Base-by-base conservation (phyloP, 1,139 yeast genomes). In the Komagataea norvegica region DNA sequence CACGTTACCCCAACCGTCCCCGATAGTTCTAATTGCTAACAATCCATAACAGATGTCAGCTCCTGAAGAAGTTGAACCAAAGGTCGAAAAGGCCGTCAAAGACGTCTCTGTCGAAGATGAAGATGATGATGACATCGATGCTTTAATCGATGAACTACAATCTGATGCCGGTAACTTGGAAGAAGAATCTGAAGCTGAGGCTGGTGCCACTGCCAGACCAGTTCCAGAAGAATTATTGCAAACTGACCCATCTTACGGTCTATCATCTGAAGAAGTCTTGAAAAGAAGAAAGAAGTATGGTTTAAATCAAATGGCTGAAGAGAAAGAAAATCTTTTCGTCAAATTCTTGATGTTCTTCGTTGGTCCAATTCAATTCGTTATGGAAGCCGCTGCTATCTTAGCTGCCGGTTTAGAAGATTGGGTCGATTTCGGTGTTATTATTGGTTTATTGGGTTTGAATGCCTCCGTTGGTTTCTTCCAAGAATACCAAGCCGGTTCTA, bases 321-420 rank as follows among this genome's bases (percentile, higher is more conserved):
- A 88, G 64, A 70, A 77, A 59, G 95, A 86, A 70, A 85, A 84
- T 70, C 52, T 85, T 68, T 59, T 87, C 45, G 66, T 87, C 54
- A 89, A 89, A 74, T 88, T 89, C 65, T 62, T 85, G 59, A 79
- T 80, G 87, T 89, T 87, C 76, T 89, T 89, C 65, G 85, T 89
- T 52, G 97, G 97, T 71, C 96, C 96, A 55, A 88, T 89, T 67
- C 97, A 89, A 74, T 89, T 89, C 80, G 96, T 89, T 64, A 89
- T 89, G 97, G 96, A 88, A 72, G 88, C 95, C 63, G 97, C 97
- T 60, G 96, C 96, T 58, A 77, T 88, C 49, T 76, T 89, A 66
- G 96, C 97, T 57, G 95, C 95, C 52, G 96, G 96, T 83, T 77
- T 89, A 60, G 93, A 87, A 71, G 96, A 88, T 72, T 89, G 96